A percentile compares a stretch with the other conserved stretches of the same genome.
Conservation (phyloP, 208 protist genomes). For the Perkinsela sp. region DNA sequence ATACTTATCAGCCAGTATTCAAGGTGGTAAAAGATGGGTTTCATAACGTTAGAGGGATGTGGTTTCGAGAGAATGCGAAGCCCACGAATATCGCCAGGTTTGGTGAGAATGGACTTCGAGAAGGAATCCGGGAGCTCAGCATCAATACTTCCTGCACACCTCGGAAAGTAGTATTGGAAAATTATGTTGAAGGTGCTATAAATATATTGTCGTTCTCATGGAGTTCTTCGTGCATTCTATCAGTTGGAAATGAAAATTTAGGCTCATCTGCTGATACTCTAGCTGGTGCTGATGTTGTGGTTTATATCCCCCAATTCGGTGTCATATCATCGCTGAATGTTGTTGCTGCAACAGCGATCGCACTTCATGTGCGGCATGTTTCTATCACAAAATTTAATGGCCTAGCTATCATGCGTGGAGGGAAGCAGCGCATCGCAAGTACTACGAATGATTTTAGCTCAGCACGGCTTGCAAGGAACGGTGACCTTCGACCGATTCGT, state of each 20-base stretch:
- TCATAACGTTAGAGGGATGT: slow-evolving; percentile 21
- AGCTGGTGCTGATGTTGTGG: slow-evolving; percentile 8
- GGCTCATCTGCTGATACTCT: slow-evolving; percentile 7
- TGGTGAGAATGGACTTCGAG: neutral
- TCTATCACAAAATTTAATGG: neutral
- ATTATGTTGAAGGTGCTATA: slow-evolving; percentile 25
- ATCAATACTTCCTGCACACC: neutral
- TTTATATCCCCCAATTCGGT: slow-evolving; percentile 60
- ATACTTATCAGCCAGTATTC: slow-evolving; percentile 15
- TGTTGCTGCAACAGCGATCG: slow-evolving; percentile 45
- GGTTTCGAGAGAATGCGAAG: slow-evolving; percentile 5
- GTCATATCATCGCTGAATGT: slow-evolving; percentile 63
- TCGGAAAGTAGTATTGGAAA: slow-evolving; percentile 38
- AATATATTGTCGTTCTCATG: slow-evolving; percentile 23
- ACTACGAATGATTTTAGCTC: neutral
- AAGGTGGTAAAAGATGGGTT: slow-evolving; percentile 17
- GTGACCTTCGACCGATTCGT: neutral
- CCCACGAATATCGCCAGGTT: neutral
- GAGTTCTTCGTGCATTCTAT: slow-evolving; percentile 11
- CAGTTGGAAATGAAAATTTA: slow-evolving; percentile 49
- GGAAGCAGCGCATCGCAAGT: neutral
- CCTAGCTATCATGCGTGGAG: neutral
- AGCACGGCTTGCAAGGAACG: neutral
- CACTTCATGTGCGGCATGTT: slow-evolving; percentile 7
- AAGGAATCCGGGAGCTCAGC: neutral